Evolutionary conservation across 2,329 filamentous ascomycete genomes (phyloP), one percentile per base, ranked within the genome.

Genomic region (Chaetomium strumarium): DNA sequence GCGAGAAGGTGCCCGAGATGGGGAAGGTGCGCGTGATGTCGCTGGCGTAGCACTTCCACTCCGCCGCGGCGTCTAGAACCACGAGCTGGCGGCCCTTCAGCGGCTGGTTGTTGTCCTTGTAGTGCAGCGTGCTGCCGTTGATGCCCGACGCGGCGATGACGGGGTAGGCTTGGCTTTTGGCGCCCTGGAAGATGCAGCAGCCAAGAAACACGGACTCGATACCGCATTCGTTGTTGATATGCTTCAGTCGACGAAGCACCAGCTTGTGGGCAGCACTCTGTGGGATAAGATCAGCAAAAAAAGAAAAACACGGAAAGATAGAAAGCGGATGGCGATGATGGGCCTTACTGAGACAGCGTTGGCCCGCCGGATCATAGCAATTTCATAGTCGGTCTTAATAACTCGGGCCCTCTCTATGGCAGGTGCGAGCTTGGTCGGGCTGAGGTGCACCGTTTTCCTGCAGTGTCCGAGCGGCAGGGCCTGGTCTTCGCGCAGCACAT

Each of bases 11-110:
- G 6, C 88, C 87, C 13, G 77, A 79, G 19, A 96, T 71, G 5
- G 92, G 92, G 59, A 96, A 83, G 0, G 91, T 93, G 36, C 92
- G 82, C 0, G 93, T 97, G 29, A 97, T 83, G 68, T 97, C 92
- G 52, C 86, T 88, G 30, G 90, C 90, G 67, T 99, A 97, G 61
- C 86, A 85, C 45, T 83, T 72, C 70, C 84, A 95, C 69, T 97
- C 92, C 59, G 84, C 86, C 2, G 90, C 91, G 1, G 92, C 91
- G 66, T 99, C 92, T 5, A 99, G 75, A 17, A 95, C 84, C 31
- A 97, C 73, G 30, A 91, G 77, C 63, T 91, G 82, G 52, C 84
- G 79, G 24, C 84, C 82, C 2, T 72, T 71, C 16, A 97, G 78
- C 1, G 83, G 70, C 61, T 86, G 79, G 63, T 95, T 78, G 66